Evolutionary conservation across 2,329 filamentous ascomycete species (phyloP).

Genomic region (Stagonosporopsis rhizophila): DNA sequence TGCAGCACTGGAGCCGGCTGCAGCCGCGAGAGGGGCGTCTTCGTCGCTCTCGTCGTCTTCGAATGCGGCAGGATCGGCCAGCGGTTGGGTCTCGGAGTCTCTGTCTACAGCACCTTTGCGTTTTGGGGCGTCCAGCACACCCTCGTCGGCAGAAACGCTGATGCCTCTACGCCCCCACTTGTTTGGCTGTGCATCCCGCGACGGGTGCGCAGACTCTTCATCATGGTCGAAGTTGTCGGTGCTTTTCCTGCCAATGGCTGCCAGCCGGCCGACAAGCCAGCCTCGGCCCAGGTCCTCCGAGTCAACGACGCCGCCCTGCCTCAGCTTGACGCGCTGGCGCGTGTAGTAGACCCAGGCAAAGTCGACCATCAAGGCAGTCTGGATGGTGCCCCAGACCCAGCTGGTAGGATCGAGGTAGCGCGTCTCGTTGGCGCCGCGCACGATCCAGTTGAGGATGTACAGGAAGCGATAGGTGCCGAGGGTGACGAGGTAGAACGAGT

Average conservation of each 20-base stretch:
- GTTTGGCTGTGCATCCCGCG: constrained; percentile 42
- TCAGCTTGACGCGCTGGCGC: constrained; percentile 90
- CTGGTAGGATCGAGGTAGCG: constrained; percentile 72
- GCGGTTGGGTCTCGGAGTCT: constrained; percentile 46
- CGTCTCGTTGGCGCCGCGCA: constrained; percentile 66
- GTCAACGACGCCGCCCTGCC: constrained; percentile 86
- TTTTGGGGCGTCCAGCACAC: constrained; percentile 46
- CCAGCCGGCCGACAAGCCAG: constrained; percentile 81
- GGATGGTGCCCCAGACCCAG: constrained; percentile 84
- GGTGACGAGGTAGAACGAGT: constrained; percentile 92
- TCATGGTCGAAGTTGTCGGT: constrained; percentile 57
- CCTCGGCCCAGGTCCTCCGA: constrained; percentile 85
- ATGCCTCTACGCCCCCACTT: constrained; percentile 66
- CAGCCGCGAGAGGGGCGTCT: constrained; percentile 39
- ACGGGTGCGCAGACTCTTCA: constrained; percentile 61
- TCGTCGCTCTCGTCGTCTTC: constrained; percentile 55
- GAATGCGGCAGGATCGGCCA: constrained; percentile 57
- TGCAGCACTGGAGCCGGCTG: constrained; percentile 17
- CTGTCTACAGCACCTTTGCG: constrained; percentile 24
- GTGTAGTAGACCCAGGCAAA: constrained; percentile 98
- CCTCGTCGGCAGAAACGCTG: constrained; percentile 66
- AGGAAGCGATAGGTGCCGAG: constrained; percentile 87
- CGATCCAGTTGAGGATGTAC: constrained; percentile 92
- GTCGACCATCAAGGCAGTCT: constrained; percentile 89
- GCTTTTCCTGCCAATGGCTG: constrained; percentile 65